These are phyloP conservation scores for Oenanthe javanica DNA, from an alignment of 140 eudicot genomes.

Conservation along the genomic window DNA sequence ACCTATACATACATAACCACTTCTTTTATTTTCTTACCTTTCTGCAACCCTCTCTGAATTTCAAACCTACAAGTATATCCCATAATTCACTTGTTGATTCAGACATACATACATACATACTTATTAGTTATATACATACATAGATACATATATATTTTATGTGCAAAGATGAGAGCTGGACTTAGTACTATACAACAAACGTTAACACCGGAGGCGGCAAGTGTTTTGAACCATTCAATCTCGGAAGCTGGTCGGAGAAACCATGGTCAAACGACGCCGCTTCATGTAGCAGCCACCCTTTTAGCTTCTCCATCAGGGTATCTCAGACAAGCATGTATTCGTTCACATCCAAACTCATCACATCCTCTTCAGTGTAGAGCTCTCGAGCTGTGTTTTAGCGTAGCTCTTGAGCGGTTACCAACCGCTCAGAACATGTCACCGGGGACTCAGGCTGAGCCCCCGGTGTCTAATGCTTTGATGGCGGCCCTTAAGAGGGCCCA, in stretches of 20 bases:
- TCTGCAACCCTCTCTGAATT: background rate
- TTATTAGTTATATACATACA: background rate
- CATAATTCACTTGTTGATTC: background rate
- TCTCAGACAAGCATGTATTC: slow-evolving; percentile 87
- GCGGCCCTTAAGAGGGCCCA: slow-evolving; percentile 97
- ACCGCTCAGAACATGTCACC: slow-evolving; percentile 39
- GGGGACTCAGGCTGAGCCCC: slow-evolving; percentile 48
- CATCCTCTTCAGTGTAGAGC: slow-evolving; percentile 98
- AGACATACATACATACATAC: background rate
- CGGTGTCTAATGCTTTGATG: slow-evolving; percentile 89
- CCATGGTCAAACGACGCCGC: slow-evolving; percentile 98
- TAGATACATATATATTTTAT: background rate
- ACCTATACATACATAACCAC: background rate
- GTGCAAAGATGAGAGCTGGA: slow-evolving; percentile 67
- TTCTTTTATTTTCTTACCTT: background rate
- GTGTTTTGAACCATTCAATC: slow-evolving; percentile 66
- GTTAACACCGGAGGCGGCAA: slow-evolving; percentile 83
- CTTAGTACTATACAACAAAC: slow-evolving; percentile 94
- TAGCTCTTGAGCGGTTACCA: slow-evolving; percentile 84
- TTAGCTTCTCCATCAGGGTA: slow-evolving; percentile 83
- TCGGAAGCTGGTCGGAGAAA: slow-evolving; percentile 82
- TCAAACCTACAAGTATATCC: background rate
- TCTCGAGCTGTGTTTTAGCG: slow-evolving; percentile 87
- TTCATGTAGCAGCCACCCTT: slow-evolving; percentile 91
- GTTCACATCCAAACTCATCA: slow-evolving; percentile 89